phyloP scores from a whole-genome alignment of 2,329 filamentous ascomycete genomes.

The Exophiala bonariae region DNA sequence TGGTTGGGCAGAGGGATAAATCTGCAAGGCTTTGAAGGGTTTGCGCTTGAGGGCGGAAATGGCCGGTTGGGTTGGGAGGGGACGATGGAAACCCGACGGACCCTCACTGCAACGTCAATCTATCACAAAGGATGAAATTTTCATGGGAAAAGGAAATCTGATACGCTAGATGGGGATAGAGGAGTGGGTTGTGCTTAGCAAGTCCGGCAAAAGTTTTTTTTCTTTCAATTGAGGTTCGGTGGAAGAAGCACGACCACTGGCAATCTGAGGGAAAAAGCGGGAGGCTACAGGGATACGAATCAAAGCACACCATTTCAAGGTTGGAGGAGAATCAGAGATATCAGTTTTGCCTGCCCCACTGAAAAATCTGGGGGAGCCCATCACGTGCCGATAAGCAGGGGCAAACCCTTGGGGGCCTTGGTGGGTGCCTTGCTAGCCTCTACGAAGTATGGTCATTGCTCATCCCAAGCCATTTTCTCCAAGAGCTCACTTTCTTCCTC shows the following conservation, averaged over 20 bases:
- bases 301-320: constrained; percentile 2
- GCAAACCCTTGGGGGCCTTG: too few relatives aligned
- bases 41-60: constrained; percentile 17
- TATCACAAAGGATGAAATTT: neutral
- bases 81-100: neutral
- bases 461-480: constrained; percentile 26
- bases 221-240: neutral
- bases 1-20: too few relatives aligned
- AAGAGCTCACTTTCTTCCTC: constrained; percentile 55
- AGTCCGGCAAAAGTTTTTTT: constrained; percentile 11
- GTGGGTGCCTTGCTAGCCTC: too few relatives aligned
- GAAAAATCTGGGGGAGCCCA: constrained; percentile 9
- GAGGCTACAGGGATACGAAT: constrained; percentile 16
- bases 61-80: constrained; percentile 11
- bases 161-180: constrained; percentile 4
- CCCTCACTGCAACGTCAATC: neutral
- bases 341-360: constrained; percentile 15
- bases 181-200: neutral
- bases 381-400: constrained; percentile 8
- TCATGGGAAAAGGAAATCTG: neutral
- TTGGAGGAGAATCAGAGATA: neutral
- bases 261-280: constrained; percentile 1
- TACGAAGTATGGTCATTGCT: too few relatives aligned
- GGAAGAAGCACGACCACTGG: constrained; percentile 3
- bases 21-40: constrained; percentile 19